Evolutionary conservation across 768 basidiomycete genomes (phyloP).

Genomic region (Trametes villosa): DNA sequence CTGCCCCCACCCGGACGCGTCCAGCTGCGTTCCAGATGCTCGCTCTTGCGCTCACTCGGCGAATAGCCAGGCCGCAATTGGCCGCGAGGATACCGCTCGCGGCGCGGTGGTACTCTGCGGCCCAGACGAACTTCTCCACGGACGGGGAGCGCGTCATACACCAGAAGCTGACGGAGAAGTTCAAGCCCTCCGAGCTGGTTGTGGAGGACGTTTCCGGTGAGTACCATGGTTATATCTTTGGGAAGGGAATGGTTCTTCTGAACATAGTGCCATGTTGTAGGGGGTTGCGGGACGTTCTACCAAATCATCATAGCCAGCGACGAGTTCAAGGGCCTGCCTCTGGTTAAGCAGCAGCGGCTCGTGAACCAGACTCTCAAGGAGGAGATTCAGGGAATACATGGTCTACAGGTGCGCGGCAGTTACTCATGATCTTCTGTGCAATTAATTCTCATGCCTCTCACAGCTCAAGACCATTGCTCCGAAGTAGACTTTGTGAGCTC

Average conservation of each 20-base stretch:
- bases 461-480: conserved; percentile 31
- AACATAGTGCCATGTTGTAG: conserved; percentile 42
- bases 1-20: neutral
- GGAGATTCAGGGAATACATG: conserved; percentile 92
- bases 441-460: neutral
- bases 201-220: conserved; percentile 96
- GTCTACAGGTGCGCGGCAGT: conserved; percentile 72
- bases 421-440: neutral
- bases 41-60: conserved; percentile 30
- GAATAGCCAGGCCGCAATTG: conserved; percentile 19
- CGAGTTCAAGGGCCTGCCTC: conserved; percentile 84
- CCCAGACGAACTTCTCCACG: conserved; percentile 26
- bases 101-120: conserved; percentile 14
- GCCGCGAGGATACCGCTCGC: neutral
- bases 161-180: conserved; percentile 71
- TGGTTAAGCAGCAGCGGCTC: conserved; percentile 91
- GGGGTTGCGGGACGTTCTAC: conserved; percentile 97
- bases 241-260: neutral
- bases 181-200: conserved; percentile 78
- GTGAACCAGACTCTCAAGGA: conserved; percentile 86
- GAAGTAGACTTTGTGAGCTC: conserved; percentile 14
- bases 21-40: conserved; percentile 28
- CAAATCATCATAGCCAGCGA: conserved; percentile 86
- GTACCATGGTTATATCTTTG: neutral
- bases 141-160: conserved; percentile 75